Percentiles rank a stretch among this genome's conserved stretches.
Evolutionary conservation across 768 basidiomycete genomes (phyloP).

Genomic region (Hirschioporus abietinus): DNA sequence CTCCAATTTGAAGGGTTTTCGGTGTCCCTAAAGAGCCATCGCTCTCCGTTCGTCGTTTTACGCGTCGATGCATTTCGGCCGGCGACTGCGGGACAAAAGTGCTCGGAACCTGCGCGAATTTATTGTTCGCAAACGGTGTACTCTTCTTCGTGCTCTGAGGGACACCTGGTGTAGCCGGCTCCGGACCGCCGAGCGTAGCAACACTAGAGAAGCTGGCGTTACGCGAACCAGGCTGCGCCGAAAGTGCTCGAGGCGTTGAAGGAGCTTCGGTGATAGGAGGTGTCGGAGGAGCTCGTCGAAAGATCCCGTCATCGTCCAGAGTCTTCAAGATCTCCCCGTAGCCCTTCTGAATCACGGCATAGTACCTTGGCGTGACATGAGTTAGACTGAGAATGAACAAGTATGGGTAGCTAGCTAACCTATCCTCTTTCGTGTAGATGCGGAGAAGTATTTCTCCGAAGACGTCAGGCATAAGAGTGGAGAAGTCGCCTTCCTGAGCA

Average conservation of each 20-base stretch:
- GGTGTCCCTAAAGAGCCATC: neutral
- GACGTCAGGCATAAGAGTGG: conserved; percentile 53
- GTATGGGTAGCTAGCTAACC: conserved; percentile 27
- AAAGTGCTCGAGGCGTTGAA: conserved; percentile 8
- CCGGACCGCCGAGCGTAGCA: conserved; percentile 28
- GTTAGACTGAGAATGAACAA: neutral
- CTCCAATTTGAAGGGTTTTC: neutral
- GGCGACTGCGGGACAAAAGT: conserved; percentile 31
- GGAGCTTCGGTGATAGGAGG: conserved; percentile 4
- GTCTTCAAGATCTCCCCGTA: conserved; percentile 42
- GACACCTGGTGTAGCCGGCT: conserved; percentile 31
- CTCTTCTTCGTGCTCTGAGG: conserved; percentile 23
- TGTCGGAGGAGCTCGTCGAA: conserved; percentile 4
- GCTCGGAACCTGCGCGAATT: conserved; percentile 42
- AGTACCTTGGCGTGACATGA: conserved; percentile 30
- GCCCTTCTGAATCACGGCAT: conserved; percentile 61
- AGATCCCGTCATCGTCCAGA: conserved; percentile 12
- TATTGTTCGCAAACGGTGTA: conserved; percentile 32
- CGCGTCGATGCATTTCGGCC: conserved; percentile 9
- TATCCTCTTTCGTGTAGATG: conserved; percentile 60
- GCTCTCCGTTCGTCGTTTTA: neutral
- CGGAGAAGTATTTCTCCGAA: conserved; percentile 70
- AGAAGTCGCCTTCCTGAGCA: conserved; percentile 54
- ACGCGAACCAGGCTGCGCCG: conserved; percentile 12
- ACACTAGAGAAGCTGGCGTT: conserved; percentile 18